Evolutionary conservation across 23 red algal species (phyloP).

Genomic region (Gracilariopsis chorda): DNA sequence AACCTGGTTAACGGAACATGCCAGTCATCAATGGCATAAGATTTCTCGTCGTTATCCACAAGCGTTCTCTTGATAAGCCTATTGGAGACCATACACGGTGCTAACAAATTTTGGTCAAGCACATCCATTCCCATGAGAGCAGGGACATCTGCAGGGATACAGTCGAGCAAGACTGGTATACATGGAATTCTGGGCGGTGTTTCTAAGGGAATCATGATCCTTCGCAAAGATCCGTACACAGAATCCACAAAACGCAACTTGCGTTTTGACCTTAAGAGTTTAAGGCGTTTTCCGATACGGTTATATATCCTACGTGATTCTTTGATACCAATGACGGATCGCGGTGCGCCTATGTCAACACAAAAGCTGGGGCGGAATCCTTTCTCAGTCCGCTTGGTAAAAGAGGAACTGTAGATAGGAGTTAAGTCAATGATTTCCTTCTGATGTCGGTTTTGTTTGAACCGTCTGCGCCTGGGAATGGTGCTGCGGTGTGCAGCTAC

Average conservation of each 20-base stretch:
- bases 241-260: not conserved
- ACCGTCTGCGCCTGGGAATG: too few species aligned
- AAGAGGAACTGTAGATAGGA: not conserved
- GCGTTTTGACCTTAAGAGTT: not conserved
- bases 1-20: not conserved
- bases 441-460: too few species aligned
- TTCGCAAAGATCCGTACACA: not conserved
- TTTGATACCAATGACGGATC: not conserved
- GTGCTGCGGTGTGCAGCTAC: too few species aligned
- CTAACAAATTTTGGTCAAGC: not conserved
- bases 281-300: not conserved
- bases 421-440: too few species aligned
- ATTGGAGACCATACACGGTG: not conserved
- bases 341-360: not conserved
- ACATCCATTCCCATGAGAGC: slow-evolving; percentile 25
- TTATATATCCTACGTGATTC: not conserved
- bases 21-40: slow-evolving; percentile 30
- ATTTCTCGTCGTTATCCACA: too few species aligned
- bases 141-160: not conserved
- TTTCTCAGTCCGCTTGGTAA: too few species aligned
- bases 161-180: not conserved
- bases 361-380: not conserved
- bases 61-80: not conserved
- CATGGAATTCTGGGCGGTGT: not conserved
- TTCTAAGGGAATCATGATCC: not conserved